These are phyloP conservation scores for Dimocarpus longan DNA, from an alignment of 345 rosid genomes.

Conservation along the genomic window DNA sequence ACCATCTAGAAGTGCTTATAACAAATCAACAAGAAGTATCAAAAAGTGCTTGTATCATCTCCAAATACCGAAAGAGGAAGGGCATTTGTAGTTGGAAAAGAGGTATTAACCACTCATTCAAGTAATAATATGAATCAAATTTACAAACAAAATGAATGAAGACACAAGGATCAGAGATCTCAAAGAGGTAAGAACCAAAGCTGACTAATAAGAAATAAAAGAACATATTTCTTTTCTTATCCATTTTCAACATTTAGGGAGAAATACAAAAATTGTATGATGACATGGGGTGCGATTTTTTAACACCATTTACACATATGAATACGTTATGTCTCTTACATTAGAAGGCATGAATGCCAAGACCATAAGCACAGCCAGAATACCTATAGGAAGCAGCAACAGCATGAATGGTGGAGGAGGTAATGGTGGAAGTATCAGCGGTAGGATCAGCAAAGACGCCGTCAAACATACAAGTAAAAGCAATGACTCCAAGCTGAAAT, in stretches of 20 bases:
- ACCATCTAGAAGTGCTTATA: too few species aligned
- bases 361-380: constrained; percentile 63
- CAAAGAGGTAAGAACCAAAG: not conserved
- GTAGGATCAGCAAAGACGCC: constrained; percentile 70
- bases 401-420: constrained; percentile 87
- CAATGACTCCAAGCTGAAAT: constrained; percentile 67
- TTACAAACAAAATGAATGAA: not conserved
- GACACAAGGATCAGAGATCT: not conserved
- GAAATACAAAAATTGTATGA: constrained; percentile 16
- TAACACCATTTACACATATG: constrained; percentile 41
- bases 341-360: constrained; percentile 76
- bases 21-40: not conserved
- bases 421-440: constrained; percentile 77
- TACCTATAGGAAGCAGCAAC: constrained; percentile 73
- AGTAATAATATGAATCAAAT: too few species aligned
- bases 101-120: too few species aligned
- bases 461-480: constrained; percentile 61
- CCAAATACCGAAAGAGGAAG: not conserved
- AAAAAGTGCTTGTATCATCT: not conserved
- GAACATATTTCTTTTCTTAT: not conserved
- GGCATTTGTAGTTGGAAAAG: not conserved
- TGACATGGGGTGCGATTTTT: not conserved
- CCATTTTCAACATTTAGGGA: not conserved
- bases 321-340: constrained; percentile 47
- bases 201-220: constrained; percentile 3